phyloP scores from a whole-genome alignment of 441 rosid genomes.

The Populus tomentosa region DNA sequence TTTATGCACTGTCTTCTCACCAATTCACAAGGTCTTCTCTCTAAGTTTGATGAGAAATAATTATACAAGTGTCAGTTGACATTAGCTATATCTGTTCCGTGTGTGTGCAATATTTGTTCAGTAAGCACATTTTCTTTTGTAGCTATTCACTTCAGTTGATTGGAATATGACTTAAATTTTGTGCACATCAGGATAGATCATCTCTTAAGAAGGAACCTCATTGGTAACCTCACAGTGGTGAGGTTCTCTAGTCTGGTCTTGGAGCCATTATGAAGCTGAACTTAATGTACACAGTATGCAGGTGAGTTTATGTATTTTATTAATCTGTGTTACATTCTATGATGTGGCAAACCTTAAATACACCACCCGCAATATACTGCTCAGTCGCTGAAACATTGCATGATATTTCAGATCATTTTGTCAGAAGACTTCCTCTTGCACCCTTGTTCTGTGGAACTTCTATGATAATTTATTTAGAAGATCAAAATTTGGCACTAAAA shows the following conservation, averaged over 20 bases:
- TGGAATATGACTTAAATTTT: conserved; percentile 1
- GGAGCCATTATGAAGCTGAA: conserved; percentile 83
- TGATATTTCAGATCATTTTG: conserved; percentile 47
- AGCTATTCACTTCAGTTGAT: neutral
- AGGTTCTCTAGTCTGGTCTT: conserved; percentile 81
- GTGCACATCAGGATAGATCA: conserved; percentile 64
- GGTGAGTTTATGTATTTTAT: conserved; percentile 31
- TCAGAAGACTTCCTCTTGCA: conserved; percentile 52
- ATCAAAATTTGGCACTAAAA: too few relatives aligned
- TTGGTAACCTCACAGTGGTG: conserved; percentile 76
- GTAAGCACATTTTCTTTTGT: too few relatives aligned
- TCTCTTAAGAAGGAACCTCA: conserved; percentile 69
- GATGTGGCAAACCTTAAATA: too few relatives aligned
- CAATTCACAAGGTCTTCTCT: conserved; percentile 54
- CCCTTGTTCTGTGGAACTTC: conserved; percentile 1
- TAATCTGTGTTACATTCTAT: neutral
- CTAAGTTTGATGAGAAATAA: conserved; percentile 62
- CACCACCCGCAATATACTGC: too few relatives aligned
- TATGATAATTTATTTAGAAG: too few relatives aligned
- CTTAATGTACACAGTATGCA: conserved; percentile 58
- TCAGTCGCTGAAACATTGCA: conserved; percentile 13
- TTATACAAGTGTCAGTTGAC: conserved; percentile 52
- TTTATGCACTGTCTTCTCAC: conserved; percentile 50
- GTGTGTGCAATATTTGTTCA: too few relatives aligned
- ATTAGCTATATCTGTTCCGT: neutral